These are phyloP conservation scores for Fusarium gaditjirri DNA, from an alignment of 2,329 filamentous ascomycete species.

Conservation along the genomic window DNA sequence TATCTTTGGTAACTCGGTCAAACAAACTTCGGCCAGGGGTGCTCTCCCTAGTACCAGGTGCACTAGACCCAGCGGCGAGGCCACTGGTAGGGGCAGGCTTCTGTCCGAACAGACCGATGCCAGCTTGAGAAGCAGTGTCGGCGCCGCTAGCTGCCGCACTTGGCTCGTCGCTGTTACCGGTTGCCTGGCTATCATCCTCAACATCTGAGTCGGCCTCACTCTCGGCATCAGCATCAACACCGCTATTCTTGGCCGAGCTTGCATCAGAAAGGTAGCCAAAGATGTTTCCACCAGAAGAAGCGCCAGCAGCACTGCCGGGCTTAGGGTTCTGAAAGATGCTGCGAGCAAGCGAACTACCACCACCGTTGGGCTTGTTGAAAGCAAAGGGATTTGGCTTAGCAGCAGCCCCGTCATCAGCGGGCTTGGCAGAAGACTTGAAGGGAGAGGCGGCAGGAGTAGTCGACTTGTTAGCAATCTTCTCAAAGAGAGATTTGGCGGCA, in stretches of 20 bases:
- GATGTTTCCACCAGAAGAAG: slow-evolving; percentile 58
- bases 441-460: slow-evolving; percentile 49
- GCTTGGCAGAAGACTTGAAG: slow-evolving; percentile 47
- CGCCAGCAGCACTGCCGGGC: slow-evolving; percentile 40
- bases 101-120: slow-evolving; percentile 41
- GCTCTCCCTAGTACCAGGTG: slow-evolving; percentile 56
- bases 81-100: slow-evolving; percentile 47
- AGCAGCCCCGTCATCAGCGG: slow-evolving; percentile 40
- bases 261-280: slow-evolving; percentile 69
- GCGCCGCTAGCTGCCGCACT: slow-evolving; percentile 56
- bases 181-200: slow-evolving; percentile 55
- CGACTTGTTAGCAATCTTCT: slow-evolving; percentile 65
- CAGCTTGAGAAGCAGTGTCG: slow-evolving; percentile 52
- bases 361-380: slow-evolving; percentile 51
- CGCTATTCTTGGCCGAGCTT: slow-evolving; percentile 65
- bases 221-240: slow-evolving; percentile 59
- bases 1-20: slow-evolving; percentile 63
- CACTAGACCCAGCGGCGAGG: slow-evolving; percentile 47
- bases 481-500: slow-evolving; percentile 66
- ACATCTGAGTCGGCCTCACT: slow-evolving; percentile 57
- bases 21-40: slow-evolving; percentile 64
- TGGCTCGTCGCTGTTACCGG: slow-evolving; percentile 56
- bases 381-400: slow-evolving; percentile 50
- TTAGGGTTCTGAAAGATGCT: slow-evolving; percentile 58
- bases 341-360: slow-evolving; percentile 48